Percentiles rank a stretch among this genome's conserved stretches.
phyloP scores from a whole-genome alignment of 768 basidiomycete species.

The Leucocoprinus birnbaumii region DNA sequence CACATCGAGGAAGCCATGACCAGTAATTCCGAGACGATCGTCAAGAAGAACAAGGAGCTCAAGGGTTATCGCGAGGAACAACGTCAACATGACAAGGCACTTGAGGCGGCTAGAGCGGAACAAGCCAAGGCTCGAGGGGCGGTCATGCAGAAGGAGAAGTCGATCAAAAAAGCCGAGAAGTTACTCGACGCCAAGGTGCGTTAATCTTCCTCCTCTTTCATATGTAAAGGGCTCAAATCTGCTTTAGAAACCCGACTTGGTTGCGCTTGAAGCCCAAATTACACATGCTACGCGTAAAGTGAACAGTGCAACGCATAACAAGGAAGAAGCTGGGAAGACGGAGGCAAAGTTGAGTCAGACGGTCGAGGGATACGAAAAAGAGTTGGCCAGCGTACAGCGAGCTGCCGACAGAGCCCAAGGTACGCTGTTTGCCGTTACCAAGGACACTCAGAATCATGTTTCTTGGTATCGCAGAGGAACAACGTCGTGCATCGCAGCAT shows the following conservation, averaged over 20 bases:
- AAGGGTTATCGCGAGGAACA: constrained; percentile 68
- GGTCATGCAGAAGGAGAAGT: constrained; percentile 83
- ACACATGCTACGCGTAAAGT: constrained; percentile 79
- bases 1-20: constrained; percentile 87
- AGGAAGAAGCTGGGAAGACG: constrained; percentile 61
- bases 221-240: background rate
- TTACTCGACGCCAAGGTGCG: constrained; percentile 77
- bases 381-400: constrained; percentile 61
- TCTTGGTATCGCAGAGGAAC: constrained; percentile 51
- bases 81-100: constrained; percentile 61
- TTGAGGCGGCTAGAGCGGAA: constrained; percentile 72
- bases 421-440: constrained; percentile 24
- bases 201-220: background rate
- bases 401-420: constrained; percentile 82
- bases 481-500: constrained; percentile 65
- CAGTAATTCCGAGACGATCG: constrained; percentile 65
- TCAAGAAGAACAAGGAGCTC: constrained; percentile 71
- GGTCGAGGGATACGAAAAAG: constrained; percentile 55
- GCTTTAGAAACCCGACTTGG: constrained; percentile 79
- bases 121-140: constrained; percentile 75
- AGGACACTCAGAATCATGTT: background rate
- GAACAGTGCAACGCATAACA: constrained; percentile 62
- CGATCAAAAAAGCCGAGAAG: constrained; percentile 90
- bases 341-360: constrained; percentile 42
- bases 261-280: constrained; percentile 84